Percentiles rank a stretch among this genome's conserved stretches.
phyloP scores from a whole-genome alignment of 129 eudicot genomes.

The Rutidosis leptorrhynchoides region DNA sequence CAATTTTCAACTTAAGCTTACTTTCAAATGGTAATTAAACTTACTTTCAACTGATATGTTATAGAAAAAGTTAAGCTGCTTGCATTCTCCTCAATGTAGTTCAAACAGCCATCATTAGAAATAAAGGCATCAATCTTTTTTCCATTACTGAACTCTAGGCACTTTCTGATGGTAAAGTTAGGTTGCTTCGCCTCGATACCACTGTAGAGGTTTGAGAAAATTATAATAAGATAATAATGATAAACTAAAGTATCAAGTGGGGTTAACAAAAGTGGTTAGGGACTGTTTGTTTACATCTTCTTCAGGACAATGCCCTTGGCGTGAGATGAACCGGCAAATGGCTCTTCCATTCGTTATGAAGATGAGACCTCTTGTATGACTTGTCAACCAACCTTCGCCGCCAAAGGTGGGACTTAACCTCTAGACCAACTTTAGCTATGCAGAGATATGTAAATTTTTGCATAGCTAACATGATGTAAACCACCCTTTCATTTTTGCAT shows the following conservation, averaged over 20 bases:
- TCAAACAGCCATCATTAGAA: conserved; percentile 57
- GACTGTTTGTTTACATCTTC: conserved; percentile 33
- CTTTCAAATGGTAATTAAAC: too few relatives aligned
- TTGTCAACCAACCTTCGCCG: conserved; percentile 57
- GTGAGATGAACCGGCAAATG: conserved; percentile 59
- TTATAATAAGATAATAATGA: neutral
- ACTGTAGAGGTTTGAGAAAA: conserved; percentile 18
- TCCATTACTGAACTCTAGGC: conserved; percentile 46
- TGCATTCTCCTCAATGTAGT: conserved; percentile 54
- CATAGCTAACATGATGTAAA: too few relatives aligned
- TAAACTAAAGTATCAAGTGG: neutral
- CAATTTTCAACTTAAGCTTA: too few relatives aligned
- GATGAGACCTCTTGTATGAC: conserved; percentile 51
- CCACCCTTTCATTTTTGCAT: too few relatives aligned
- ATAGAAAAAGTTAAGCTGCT: neutral
- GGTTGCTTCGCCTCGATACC: conserved; percentile 62
- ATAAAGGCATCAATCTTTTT: conserved; percentile 59
- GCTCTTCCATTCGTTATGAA: conserved; percentile 56
- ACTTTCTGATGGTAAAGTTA: conserved; percentile 51
- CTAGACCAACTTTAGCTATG: conserved; percentile 59
- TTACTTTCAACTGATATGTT: neutral
- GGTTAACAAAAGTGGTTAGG: neutral
- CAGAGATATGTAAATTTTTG: too few relatives aligned
- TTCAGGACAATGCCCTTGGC: conserved; percentile 49
- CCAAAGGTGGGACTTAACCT: conserved; percentile 52